These are phyloP conservation scores for Eutrema yunnanense DNA, from an alignment of 345 rosid species.

Conservation along the genomic window DNA sequence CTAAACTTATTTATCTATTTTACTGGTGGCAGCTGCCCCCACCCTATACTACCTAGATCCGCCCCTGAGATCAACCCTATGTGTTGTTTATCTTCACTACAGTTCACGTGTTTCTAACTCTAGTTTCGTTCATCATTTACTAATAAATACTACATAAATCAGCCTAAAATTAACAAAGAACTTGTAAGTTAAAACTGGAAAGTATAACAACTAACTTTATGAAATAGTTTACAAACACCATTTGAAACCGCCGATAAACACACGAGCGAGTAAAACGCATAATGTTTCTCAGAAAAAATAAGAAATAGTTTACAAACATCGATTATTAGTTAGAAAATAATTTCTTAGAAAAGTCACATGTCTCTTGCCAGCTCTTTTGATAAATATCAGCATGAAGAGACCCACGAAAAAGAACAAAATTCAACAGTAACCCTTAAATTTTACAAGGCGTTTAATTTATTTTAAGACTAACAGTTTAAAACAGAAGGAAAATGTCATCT, in stretches of 20 bases:
- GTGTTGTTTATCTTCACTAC: conserved; percentile 2
- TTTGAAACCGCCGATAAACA: too few relatives aligned
- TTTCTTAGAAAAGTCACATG: background rate
- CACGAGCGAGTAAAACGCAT: too few relatives aligned
- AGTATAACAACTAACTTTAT: background rate
- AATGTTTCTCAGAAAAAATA: too few relatives aligned
- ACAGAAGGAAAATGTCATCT: background rate
- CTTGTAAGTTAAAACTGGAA: background rate
- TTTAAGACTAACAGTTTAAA: background rate
- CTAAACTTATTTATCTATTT: too few relatives aligned
- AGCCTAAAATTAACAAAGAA: background rate
- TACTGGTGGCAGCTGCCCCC: too few relatives aligned
- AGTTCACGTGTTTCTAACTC: conserved; percentile 7
- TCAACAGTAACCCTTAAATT: background rate
- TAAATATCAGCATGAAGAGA: background rate
- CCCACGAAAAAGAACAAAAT: background rate
- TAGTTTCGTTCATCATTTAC: background rate
- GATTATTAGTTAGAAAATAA: too few relatives aligned
- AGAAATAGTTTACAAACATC: background rate
- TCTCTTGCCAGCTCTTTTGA: conserved; percentile 13
- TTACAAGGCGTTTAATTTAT: background rate
- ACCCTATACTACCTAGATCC: too few relatives aligned
- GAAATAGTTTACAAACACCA: background rate
- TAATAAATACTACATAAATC: background rate
- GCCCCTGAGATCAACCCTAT: conserved; percentile 11